Evolutionary conservation across 345 rosid species (phyloP).

Genomic region (Eucalyptus marginata): DNA sequence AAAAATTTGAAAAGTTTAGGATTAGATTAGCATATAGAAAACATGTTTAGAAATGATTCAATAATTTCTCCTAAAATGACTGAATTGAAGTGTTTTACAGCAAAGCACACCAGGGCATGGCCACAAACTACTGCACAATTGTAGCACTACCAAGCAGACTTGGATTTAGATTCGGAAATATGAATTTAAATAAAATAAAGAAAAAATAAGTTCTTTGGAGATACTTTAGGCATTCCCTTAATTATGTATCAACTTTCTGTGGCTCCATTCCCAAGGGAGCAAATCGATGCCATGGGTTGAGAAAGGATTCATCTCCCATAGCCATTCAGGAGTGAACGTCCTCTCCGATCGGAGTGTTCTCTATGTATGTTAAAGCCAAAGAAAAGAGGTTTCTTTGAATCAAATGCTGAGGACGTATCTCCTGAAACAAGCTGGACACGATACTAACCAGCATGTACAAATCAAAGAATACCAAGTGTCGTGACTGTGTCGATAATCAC

Average conservation of each 20-base stretch:
- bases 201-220: background rate
- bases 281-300: background rate
- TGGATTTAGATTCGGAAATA: background rate
- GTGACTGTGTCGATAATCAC: background rate
- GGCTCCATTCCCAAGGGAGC: background rate
- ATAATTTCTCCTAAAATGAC: background rate
- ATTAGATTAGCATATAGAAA: background rate
- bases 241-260: background rate
- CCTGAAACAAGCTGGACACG: background rate
- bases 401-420: background rate
- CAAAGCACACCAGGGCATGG: background rate
- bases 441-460: background rate
- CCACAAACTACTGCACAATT: background rate
- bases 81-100: background rate
- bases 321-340: background rate
- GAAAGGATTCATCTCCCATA: background rate
- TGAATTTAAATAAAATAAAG: background rate
- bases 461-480: background rate
- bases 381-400: background rate
- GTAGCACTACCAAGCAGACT: background rate
- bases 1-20: background rate
- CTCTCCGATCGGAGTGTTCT: background rate
- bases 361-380: background rate
- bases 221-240: background rate
- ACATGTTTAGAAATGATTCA: background rate